A percentile compares a stretch with the other conserved stretches of the same genome.
These are phyloP conservation scores for Casuarina cunninghamiana DNA, from an alignment of 306 rosid species.

Conservation along the genomic window DNA sequence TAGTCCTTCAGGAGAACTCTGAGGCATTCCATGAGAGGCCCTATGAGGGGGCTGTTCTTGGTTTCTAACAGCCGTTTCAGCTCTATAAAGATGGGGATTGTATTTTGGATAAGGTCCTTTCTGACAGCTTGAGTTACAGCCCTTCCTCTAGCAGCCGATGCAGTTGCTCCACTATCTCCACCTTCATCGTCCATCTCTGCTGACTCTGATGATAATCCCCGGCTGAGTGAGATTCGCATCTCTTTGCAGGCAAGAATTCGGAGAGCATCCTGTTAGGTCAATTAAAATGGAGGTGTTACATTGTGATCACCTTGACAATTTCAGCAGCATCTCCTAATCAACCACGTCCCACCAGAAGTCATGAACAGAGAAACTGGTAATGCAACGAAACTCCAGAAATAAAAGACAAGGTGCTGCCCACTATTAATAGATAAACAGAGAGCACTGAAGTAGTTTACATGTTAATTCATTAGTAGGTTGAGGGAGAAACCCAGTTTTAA, in stretches of 20 bases:
- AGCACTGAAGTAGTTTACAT: background rate
- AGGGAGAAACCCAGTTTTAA: background rate
- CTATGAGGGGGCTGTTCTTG: conserved; percentile 86
- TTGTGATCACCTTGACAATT: background rate
- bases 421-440: background rate
- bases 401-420: background rate
- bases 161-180: conserved; percentile 48
- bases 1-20: conserved; percentile 81
- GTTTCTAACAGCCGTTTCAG: conserved; percentile 77
- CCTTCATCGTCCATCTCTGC: conserved; percentile 80
- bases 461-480: background rate
- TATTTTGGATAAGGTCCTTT: conserved; percentile 81
- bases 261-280: conserved; percentile 66
- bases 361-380: too few relatives aligned
- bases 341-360: too few relatives aligned
- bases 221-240: conserved; percentile 60
- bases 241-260: conserved; percentile 84
- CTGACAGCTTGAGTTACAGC: conserved; percentile 74
- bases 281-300: conserved; percentile 21
- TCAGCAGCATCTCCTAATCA: background rate
- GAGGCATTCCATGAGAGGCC: conserved; percentile 94
- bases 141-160: conserved; percentile 68
- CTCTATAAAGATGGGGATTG: conserved; percentile 88
- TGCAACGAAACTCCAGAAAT: too few relatives aligned
- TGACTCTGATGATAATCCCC: conserved; percentile 58